Evolutionary conservation across 31 red algal species (phyloP).

Genomic region (Asparagopsis taxiformis): DNA sequence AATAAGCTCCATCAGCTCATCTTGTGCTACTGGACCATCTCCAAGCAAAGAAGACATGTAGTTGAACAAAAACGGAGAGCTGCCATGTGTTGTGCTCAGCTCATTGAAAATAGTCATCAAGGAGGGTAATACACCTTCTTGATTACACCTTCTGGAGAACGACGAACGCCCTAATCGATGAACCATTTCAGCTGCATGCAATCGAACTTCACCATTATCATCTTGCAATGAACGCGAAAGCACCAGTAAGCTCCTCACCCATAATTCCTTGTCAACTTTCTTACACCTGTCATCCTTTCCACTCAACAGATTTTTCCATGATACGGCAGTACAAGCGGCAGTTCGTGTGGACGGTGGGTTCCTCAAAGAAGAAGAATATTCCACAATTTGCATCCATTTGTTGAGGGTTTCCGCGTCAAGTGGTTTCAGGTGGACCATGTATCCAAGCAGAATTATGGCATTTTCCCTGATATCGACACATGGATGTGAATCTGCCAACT

Average conservation of each 20-base stretch:
- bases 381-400: conserved; percentile 1
- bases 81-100: background rate
- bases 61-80: background rate
- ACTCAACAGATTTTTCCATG: background rate
- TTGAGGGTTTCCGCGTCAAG: background rate
- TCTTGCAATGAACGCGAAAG: conserved; percentile 5
- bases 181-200: background rate
- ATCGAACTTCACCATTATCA: conserved; percentile 11
- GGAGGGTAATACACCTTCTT: conserved; percentile 1
- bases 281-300: background rate
- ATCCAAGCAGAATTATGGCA: background rate
- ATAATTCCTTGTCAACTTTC: background rate
- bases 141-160: background rate
- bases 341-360: background rate
- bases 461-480: background rate
- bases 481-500: background rate
- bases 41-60: background rate
- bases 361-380: background rate
- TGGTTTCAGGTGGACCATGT: background rate
- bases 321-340: conserved; percentile 6
- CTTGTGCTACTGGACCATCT: background rate
- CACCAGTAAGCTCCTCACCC: background rate
- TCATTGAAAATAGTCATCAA: conserved; percentile 13
- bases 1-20: conserved; percentile 3
- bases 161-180: background rate